A percentile compares a stretch with the other conserved stretches of the same genome.
phyloP scores from a whole-genome alignment of 2,329 filamentous ascomycete species.

The Capronia coronata region DNA sequence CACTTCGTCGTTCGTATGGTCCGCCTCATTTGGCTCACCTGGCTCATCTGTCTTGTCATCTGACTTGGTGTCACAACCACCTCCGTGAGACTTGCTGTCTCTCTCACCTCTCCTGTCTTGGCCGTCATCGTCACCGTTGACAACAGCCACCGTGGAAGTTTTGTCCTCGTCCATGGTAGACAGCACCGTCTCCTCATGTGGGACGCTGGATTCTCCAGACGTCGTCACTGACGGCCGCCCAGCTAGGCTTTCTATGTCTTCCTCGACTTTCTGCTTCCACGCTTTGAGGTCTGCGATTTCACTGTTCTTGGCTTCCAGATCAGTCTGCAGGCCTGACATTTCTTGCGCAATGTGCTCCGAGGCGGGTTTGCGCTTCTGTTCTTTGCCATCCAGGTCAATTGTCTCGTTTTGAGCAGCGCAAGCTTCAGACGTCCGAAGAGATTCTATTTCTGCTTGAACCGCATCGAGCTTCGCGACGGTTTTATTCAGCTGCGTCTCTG shows the following conservation, averaged over 20 bases:
- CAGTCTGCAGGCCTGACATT: slow-evolving; percentile 4
- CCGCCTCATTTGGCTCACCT: too few relatives aligned
- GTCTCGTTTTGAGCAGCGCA: slow-evolving; percentile 6
- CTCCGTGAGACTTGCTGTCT: too few relatives aligned
- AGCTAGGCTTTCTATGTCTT: slow-evolving; percentile 6
- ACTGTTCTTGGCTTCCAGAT: slow-evolving; percentile 9
- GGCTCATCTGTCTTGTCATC: too few relatives aligned
- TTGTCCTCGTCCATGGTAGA: too few relatives aligned
- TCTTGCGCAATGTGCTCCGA: slow-evolving; percentile 2
- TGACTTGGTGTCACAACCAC: too few relatives aligned
- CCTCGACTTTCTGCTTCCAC: slow-evolving; percentile 15
- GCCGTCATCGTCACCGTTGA: too few relatives aligned
- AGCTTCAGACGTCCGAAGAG: not conserved
- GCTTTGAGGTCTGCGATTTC: slow-evolving; percentile 14
- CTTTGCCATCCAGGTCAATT: slow-evolving; percentile 4
- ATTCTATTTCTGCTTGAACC: not conserved
- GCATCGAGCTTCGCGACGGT: not conserved
- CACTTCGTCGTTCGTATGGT: too few relatives aligned
- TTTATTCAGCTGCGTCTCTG: slow-evolving; percentile 9
- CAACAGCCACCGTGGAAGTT: too few relatives aligned
- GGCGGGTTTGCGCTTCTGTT: slow-evolving; percentile 7
- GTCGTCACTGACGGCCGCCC: too few relatives aligned
- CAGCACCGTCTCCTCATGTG: too few relatives aligned
- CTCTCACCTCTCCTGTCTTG: too few relatives aligned
- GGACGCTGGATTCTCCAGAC: too few relatives aligned